Evolutionary conservation across 441 rosid species (phyloP).

Genomic region (Theobroma grandiflorum): DNA sequence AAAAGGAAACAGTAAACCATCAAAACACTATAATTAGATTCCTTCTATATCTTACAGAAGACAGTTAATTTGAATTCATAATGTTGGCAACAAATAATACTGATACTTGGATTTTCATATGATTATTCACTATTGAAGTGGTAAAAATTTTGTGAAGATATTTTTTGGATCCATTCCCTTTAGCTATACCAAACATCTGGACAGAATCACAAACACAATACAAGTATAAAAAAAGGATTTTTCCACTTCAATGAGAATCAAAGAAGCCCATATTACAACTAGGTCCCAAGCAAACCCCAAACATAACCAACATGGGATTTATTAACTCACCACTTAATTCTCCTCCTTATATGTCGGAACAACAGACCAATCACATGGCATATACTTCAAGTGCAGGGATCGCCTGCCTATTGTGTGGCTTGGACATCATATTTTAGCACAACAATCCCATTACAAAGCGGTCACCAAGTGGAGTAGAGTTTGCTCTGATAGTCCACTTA

Average conservation of each 20-base stretch:
- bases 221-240: background rate
- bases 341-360: background rate
- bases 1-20: background rate
- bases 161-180: background rate
- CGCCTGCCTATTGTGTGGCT: background rate
- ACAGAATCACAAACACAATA: background rate
- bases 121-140: background rate
- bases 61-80: background rate
- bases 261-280: background rate
- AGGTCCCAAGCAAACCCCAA: background rate
- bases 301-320: background rate
- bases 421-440: background rate
- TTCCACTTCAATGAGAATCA: background rate
- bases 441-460: background rate
- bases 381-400: slow-evolving; percentile 3
- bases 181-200: background rate
- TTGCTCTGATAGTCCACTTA: background rate
- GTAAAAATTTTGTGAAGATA: background rate
- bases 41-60: background rate
- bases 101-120: background rate
- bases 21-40: background rate
- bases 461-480: background rate
- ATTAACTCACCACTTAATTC: background rate
- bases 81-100: background rate
- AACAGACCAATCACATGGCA: background rate